Evolutionary conservation across 305 asterid genomes (phyloP).

Genomic region (Fraxinus floribunda): DNA sequence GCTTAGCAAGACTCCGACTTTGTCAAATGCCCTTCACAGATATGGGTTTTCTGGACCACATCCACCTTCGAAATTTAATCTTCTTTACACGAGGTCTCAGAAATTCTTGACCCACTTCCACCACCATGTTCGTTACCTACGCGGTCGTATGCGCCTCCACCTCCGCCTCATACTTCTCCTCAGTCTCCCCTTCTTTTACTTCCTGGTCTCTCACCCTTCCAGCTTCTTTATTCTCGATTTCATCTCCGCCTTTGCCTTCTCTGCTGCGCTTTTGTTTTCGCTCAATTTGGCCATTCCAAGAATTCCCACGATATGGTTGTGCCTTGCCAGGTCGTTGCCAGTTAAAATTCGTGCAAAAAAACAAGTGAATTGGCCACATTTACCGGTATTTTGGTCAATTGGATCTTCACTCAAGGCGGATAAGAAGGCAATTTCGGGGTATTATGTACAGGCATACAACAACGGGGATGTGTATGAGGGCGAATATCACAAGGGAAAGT

Average conservation of each 20-base stretch:
- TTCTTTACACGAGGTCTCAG: slow-evolving; percentile 43
- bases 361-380: slow-evolving; percentile 42
- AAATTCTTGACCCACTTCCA: slow-evolving; percentile 62
- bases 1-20: slow-evolving; percentile 54
- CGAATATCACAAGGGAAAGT: slow-evolving; percentile 87
- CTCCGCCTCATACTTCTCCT: slow-evolving; percentile 66
- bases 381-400: slow-evolving; percentile 93
- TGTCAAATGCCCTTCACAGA: slow-evolving; percentile 56
- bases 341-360: slow-evolving; percentile 52
- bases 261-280: slow-evolving; percentile 77
- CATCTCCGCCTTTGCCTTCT: slow-evolving; percentile 86
- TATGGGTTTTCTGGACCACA: slow-evolving; percentile 39
- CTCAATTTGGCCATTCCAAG: slow-evolving; percentile 84
- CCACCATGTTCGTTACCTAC: slow-evolving; percentile 64
- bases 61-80: slow-evolving; percentile 38
- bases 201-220: slow-evolving; percentile 86
- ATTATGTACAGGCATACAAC: slow-evolving; percentile 77
- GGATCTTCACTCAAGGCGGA: slow-evolving; percentile 66
- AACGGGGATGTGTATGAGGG: slow-evolving; percentile 98
- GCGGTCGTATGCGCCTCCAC: slow-evolving; percentile 67
- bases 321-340: slow-evolving; percentile 74
- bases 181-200: slow-evolving; percentile 79
- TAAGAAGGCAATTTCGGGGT: slow-evolving; percentile 65
- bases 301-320: slow-evolving; percentile 68
- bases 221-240: slow-evolving; percentile 84